phyloP scores from a whole-genome alignment of 2,329 filamentous ascomycete species.

The Metarhizium rileyi region DNA sequence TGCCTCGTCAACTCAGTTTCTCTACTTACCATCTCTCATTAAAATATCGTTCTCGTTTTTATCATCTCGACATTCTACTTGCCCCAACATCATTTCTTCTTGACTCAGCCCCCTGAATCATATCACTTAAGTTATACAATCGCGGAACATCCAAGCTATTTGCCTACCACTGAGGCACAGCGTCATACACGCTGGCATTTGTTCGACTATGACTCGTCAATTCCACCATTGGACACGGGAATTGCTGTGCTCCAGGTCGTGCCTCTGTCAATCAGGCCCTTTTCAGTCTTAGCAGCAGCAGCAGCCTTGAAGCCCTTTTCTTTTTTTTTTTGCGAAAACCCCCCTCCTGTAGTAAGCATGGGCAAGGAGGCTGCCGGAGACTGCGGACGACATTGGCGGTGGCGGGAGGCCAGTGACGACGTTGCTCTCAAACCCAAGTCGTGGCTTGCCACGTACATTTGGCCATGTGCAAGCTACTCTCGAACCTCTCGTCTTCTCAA shows the following conservation, averaged over 20 bases:
- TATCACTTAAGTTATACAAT: background rate
- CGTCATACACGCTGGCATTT: background rate
- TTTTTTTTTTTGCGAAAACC: background rate
- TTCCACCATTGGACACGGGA: background rate
- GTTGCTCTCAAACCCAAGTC: constrained; percentile 3
- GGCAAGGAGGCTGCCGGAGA: constrained; percentile 10
- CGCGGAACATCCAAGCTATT: background rate
- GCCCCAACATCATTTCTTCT: background rate
- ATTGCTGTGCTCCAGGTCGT: background rate
- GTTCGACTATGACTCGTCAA: background rate
- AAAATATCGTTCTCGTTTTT: background rate
- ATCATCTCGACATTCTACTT: background rate
- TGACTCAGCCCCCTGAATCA: background rate
- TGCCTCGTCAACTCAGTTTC: too few relatives aligned
- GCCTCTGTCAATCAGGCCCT: background rate
- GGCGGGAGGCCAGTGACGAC: constrained; percentile 5
- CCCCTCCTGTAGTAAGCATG: constrained; percentile 10
- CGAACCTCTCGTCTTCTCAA: constrained; percentile 17
- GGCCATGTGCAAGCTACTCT: constrained; percentile 19
- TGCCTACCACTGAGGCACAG: background rate
- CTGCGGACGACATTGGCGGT: constrained; percentile 10
- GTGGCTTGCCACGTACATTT: constrained; percentile 9
- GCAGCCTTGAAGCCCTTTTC: too few relatives aligned
- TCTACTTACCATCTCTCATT: background rate
- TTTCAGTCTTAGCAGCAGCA: background rate